Base-by-base conservation (phyloP, 805 yeast genomes). In the Candida endomychidarum region DNA sequence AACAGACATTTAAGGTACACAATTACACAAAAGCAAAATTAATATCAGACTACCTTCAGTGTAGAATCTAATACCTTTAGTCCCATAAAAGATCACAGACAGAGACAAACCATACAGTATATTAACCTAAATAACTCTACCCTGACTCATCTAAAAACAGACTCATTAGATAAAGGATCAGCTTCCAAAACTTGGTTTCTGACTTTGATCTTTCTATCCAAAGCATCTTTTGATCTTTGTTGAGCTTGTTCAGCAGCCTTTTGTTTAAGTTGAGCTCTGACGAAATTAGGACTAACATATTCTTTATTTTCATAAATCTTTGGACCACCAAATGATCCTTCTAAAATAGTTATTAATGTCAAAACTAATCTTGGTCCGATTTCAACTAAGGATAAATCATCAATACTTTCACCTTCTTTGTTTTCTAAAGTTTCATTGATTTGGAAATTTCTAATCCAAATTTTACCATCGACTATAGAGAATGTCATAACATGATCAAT, bases 311-410 rank as follows among this genome's bases (percentile, higher is more conserved):
- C 98, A 66, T 87, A 93, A 50, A 93, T 89, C 75, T 90, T 88
- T 49, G 98, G 96, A 15, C 99, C 99, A 41, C 96, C 91, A 55
- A 93, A 93, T 1, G 97, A 88, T 35, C 99, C 99, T 70, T 93
- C 98, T 48, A 91, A 74, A 38, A 93, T 80, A 44, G 95, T 82
- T 51, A 93, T 90, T 48, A 84, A 81, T 2, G 98, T 91, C 70
- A 93, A 74, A 23, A 93, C 98, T 50, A 89, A 83, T 63, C 99
- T 79, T 38, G 99, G 99, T 3, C 99, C 99, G 52, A 93, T 88
- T 71, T 93, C 99, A 43, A 93, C 85, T 53, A 93, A 72, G 12
- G 88, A 80, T 47, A 86, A 63, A 47, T 88, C 87, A 27, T 80
- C 80, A 8, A 56, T 56, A 25, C 60, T 63, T 11, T 58, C 66